Conservation (phyloP, 2,329 filamentous ascomycete genomes). For the Cladophialophora yegresii region DNA sequence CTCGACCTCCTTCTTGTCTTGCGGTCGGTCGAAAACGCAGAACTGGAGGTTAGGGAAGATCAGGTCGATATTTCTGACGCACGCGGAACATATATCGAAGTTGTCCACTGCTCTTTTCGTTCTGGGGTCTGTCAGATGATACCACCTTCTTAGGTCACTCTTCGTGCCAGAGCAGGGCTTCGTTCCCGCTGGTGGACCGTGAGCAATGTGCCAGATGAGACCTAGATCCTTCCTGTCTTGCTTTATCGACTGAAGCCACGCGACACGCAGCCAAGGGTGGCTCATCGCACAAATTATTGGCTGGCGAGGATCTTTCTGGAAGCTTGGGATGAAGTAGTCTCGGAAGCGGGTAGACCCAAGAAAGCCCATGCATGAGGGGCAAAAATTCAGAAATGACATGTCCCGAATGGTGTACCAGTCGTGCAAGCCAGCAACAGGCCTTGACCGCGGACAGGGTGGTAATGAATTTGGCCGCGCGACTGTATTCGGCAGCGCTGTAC, state of each 20-base stretch:
- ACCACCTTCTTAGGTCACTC: slow-evolving; percentile 67
- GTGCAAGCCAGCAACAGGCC: slow-evolving; percentile 62
- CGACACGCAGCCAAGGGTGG: slow-evolving; percentile 78
- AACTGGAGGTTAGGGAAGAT: slow-evolving; percentile 69
- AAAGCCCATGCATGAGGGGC: slow-evolving; percentile 73
- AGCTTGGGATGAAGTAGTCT: slow-evolving; percentile 64
- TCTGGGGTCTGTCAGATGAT: slow-evolving; percentile 69
- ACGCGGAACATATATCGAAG: slow-evolving; percentile 75
- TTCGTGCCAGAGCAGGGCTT: slow-evolving; percentile 61
- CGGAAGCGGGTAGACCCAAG: slow-evolving; percentile 72
- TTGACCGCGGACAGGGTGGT: slow-evolving; percentile 69
- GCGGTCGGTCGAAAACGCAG: slow-evolving; percentile 31
- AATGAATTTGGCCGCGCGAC: slow-evolving; percentile 41
- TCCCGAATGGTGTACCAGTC: slow-evolving; percentile 81
- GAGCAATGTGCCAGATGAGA: slow-evolving; percentile 66
- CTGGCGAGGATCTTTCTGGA: slow-evolving; percentile 58
- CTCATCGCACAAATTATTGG: slow-evolving; percentile 77
- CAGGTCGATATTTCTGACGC: slow-evolving; percentile 69
- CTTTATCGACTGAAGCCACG: slow-evolving; percentile 77
- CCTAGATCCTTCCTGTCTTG: slow-evolving; percentile 66
- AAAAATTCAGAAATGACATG: slow-evolving; percentile 74
- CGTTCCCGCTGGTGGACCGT: slow-evolving; percentile 60
- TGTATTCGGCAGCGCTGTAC: not conserved
- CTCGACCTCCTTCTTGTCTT: slow-evolving; percentile 47
- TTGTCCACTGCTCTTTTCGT: slow-evolving; percentile 65